These are phyloP conservation scores for Scenedesmus sp. DNA, from an alignment of 163 green algal genomes.

Conservation along the genomic window DNA sequence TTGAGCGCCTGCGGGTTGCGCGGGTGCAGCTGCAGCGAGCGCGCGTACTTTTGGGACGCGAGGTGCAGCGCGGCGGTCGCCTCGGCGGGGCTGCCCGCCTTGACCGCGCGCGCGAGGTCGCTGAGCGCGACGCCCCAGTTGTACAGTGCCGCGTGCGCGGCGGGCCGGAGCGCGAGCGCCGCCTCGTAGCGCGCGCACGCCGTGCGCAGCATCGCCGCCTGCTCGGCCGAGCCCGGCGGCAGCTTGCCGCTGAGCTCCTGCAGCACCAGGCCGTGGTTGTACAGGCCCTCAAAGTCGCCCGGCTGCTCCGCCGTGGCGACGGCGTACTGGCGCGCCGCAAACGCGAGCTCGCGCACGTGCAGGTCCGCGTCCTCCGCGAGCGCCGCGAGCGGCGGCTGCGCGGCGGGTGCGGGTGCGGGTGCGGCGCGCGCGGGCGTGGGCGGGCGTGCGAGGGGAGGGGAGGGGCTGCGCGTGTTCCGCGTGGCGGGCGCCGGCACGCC, in stretches of 20 bases:
- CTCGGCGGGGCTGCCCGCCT: conserved; percentile 23
- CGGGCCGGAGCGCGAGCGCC: conserved; percentile 49
- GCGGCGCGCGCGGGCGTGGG: neutral
- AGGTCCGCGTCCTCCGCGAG: conserved; percentile 40
- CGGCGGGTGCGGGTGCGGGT: too few species aligned
- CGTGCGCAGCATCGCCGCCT: conserved; percentile 49
- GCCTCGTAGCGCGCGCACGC: conserved; percentile 66
- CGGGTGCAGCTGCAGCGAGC: conserved; percentile 64
- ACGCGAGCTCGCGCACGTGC: conserved; percentile 61
- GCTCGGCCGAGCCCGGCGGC: conserved; percentile 29
- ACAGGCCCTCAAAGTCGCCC: conserved; percentile 62
- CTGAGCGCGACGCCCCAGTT: conserved; percentile 88
- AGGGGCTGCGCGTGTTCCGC: neutral
- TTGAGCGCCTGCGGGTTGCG: conserved; percentile 84
- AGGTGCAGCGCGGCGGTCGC: conserved; percentile 48
- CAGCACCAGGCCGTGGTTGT: conserved; percentile 74
- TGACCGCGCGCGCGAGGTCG: conserved; percentile 68
- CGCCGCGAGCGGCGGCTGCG: conserved; percentile 20
- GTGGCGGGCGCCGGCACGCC: neutral
- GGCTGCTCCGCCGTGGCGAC: conserved; percentile 20
- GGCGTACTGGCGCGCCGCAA: conserved; percentile 55
- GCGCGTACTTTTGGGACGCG: conserved; percentile 79
- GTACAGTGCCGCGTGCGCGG: conserved; percentile 71
- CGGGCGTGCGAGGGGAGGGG: neutral
- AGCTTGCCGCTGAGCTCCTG: conserved; percentile 64